Evolutionary conservation across 208 protist genomes (phyloP).

Genomic region (Acanthamoeba divionensis): DNA sequence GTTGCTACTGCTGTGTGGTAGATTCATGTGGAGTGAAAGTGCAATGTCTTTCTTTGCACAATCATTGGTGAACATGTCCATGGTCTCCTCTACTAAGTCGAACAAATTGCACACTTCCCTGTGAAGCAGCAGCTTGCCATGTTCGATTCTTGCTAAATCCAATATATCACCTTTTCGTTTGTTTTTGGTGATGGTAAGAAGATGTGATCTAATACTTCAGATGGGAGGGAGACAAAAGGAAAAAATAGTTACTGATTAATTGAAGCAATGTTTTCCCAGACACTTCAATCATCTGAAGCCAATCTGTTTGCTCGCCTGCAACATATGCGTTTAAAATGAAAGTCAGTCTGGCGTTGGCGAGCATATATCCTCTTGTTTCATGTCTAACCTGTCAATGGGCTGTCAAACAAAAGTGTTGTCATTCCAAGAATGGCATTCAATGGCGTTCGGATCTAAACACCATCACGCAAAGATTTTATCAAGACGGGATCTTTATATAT

Average conservation of each 20-base stretch:
- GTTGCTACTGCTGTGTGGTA: too few species aligned
- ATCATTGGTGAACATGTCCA: too few species aligned
- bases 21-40: too few species aligned
- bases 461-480: not conserved
- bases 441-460: not conserved
- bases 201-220: too few species aligned
- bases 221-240: too few species aligned
- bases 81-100: too few species aligned
- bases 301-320: not conserved
- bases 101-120: too few species aligned
- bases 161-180: not conserved
- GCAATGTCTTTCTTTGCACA: too few species aligned
- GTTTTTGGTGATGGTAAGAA: not conserved
- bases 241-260: not conserved
- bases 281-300: not conserved
- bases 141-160: not conserved
- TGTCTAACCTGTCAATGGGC: not conserved
- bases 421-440: constrained; percentile 1
- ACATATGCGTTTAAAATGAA: too few species aligned
- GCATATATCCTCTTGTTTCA: too few species aligned
- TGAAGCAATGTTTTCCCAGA: not conserved
- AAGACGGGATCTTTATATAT: not conserved
- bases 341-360: too few species aligned
- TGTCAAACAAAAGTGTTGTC: not conserved
- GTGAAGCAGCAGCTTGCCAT: not conserved